Evolutionary conservation across 148 eudicot genomes (phyloP), one percentile per base, ranked within the genome.

Genomic region (Talinum fruticosum): DNA sequence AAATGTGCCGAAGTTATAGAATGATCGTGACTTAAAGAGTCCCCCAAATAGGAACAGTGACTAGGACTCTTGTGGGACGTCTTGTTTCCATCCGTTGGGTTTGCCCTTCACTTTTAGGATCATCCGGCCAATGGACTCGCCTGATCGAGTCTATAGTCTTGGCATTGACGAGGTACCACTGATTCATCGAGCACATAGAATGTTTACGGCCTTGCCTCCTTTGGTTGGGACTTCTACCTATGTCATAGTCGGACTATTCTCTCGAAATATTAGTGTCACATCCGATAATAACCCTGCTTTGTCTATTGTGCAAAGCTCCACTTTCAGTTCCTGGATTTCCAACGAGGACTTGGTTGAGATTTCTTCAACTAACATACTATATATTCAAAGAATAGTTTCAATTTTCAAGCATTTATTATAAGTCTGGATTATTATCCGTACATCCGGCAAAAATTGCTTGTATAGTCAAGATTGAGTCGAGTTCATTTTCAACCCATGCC

Each of bases 11-110:
- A 94, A 90, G 75, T 92, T 92, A 44, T 86, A 85, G 72, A 94
- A 92, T 4, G 98, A 94, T 84, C 89, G 83, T n/a, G 97, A 90
- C 85, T 90, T 94, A 76, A 94, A 94, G 23, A 94, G 92, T 45
- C 93, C 91, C 12, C 98, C 88, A 51, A 94, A 94, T 28, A 94
- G 86, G 83, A 84, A 88, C 76, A 88, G 76, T 15, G 93, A 88
- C 35, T 93, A 92, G 15, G 93, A 89, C 76, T 90, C 93, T 83
- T 92, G 92, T 0, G 86, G 71, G 21, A 10, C 79, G 23, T 76
- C 74, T 85, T 85, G 92, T 76, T 87, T 89, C 16, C 72, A 67
- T 18, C 87, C 92, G 32, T 87, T 87, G 0, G 87, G 85, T 62
- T 68, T 75, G 61, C 92, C 89, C 84, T 92, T 95, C 34, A 95